These are phyloP conservation scores for Ophiostoma novo-ulmi DNA, from an alignment of 2,329 filamentous ascomycete species.

Conservation along the genomic window DNA sequence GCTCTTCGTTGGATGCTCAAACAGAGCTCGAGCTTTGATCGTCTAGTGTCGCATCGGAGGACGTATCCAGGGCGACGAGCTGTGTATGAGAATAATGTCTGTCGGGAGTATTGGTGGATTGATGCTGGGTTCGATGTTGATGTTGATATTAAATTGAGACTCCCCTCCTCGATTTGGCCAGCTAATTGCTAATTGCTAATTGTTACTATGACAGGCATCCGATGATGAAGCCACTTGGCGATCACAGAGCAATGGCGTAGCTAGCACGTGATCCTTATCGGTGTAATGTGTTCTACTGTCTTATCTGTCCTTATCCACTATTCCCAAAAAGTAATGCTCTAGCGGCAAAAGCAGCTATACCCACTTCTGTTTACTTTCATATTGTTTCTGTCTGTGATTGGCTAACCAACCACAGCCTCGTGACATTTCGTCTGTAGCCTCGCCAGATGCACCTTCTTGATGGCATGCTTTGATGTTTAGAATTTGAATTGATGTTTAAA, in stretches of 20 bases:
- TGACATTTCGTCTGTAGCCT: not conserved
- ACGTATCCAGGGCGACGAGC: not conserved
- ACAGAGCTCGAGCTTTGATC: slow-evolving; percentile 15
- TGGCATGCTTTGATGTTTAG: not conserved
- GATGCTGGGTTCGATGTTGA: not conserved
- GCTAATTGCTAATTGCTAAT: not conserved
- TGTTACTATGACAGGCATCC: slow-evolving; percentile 1
- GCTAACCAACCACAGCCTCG: not conserved
- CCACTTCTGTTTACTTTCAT: not conserved
- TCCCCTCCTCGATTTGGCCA: slow-evolving; percentile 3
- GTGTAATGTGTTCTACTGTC: slow-evolving; percentile 7
- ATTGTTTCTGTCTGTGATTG: not conserved
- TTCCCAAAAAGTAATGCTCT: not conserved
- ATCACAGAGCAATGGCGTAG: slow-evolving; percentile 20
- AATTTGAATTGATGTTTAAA: not conserved
- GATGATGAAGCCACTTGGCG: slow-evolving; percentile 25
- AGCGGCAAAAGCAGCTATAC: not conserved
- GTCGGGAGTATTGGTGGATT: not conserved
- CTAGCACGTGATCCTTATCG: slow-evolving; percentile 21
- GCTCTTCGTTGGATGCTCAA: slow-evolving; percentile 19
- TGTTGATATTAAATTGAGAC: slow-evolving; percentile 3
- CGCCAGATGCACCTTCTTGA: not conserved
- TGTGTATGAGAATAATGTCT: not conserved
- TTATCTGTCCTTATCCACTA: slow-evolving; percentile 11
- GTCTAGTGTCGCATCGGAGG: slow-evolving; percentile 19